Percentiles rank a stretch among this genome's conserved stretches.
Evolutionary conservation across 305 asterid species (phyloP).

Genomic region (Solanum hybrid): DNA sequence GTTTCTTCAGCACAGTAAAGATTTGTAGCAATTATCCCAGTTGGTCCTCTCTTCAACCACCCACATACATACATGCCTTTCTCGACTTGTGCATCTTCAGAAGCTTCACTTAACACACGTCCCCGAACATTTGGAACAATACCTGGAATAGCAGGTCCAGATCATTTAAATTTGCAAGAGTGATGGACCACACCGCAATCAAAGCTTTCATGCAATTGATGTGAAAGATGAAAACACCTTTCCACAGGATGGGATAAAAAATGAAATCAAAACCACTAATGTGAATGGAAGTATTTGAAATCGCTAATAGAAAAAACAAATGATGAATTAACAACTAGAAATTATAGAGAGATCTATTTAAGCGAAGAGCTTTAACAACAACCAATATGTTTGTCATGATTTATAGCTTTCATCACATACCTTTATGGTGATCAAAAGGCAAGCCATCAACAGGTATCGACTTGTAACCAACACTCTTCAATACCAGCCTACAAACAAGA

Average conservation of each 20-base stretch:
- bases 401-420: constrained; percentile 19
- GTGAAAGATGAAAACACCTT: not conserved
- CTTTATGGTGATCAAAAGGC: constrained; percentile 61
- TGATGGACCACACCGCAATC: not conserved
- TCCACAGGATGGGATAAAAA: not conserved
- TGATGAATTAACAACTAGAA: not conserved
- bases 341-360: not conserved
- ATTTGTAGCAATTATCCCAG: constrained; percentile 77
- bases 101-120: constrained; percentile 40
- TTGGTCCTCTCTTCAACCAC: constrained; percentile 95
- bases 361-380: not conserved
- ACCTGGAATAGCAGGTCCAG: constrained; percentile 31
- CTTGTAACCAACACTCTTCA: constrained; percentile 94
- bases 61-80: constrained; percentile 78
- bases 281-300: not conserved
- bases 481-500: constrained; percentile 41
- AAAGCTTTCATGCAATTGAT: not conserved
- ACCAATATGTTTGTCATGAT: not conserved
- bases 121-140: constrained; percentile 74
- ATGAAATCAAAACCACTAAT: not conserved
- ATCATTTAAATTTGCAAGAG: not conserved
- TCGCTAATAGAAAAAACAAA: not conserved
- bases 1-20: constrained; percentile 82
- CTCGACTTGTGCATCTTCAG: constrained; percentile 32
- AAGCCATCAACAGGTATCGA: constrained; percentile 63